Base-by-base conservation (phyloP, 2,329 filamentous ascomycete species). In the Capronia americana region DNA sequence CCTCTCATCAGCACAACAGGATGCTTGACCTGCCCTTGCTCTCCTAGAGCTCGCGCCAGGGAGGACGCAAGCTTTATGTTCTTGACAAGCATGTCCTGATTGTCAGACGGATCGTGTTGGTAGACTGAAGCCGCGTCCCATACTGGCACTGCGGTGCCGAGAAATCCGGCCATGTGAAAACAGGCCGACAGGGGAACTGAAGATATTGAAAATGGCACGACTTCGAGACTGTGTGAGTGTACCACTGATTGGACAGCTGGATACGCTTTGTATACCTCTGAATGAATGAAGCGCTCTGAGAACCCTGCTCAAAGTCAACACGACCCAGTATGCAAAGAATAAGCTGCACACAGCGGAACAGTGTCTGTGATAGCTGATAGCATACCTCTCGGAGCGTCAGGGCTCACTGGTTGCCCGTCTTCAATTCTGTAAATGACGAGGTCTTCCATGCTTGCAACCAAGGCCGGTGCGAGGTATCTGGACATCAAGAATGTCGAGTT, bases 1-100 rank as follows among this genome's bases (percentile, higher is more conserved):
- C 56, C 56, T 58, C 56, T 58, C 56, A 58, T 58, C 12, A 58
- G 56, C 56, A 58, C 56, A 30, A 58, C 56, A 26, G 56, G 56
- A 30, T 58, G 38, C 17, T 48, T 58, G 38, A 58, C 38, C 56
- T 58, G 56, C 24, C 56, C 56, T 28, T 58, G 17, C 20, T 58
- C 32, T n/a, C 56, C 56, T n/a, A 58, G 24, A 10, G 38, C 17
- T 28, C 44, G 41, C 11, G 56, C 56, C 5, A 58, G 56, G 14
- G 56, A 58, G 23, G 56, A 58, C 2, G 56, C 56, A 46, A 58
- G 56, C 38, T 46, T 58, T 32, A 12, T 58, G 38, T 58, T 58
- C 56, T n/a, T 48, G 38, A 58, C 38, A 3, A 58, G 38, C 56
- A 58, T 58, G 23, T 58, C 56, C 38, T 58, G 56, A 20, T 58